These are phyloP conservation scores for Mycena filopes DNA, from an alignment of 768 basidiomycete genomes.

Conservation along the genomic window DNA sequence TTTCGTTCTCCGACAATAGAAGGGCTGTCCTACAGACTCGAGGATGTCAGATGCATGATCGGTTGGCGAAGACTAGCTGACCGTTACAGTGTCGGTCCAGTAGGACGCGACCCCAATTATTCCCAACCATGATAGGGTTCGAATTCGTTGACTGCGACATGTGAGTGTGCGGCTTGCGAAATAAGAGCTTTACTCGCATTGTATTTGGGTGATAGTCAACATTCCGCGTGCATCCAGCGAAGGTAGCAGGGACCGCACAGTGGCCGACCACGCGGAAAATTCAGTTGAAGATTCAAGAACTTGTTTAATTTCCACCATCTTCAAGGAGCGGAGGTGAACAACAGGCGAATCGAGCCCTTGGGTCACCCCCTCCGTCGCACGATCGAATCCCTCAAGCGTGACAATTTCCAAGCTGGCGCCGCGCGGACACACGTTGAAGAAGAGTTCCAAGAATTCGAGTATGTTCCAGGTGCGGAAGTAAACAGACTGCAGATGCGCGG, in stretches of 20 bases:
- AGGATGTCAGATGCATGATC: too few species aligned
- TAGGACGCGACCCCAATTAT: too few species aligned
- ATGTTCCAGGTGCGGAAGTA: neutral
- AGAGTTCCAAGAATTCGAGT: neutral
- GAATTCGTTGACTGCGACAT: neutral
- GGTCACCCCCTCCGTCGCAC: too few species aligned
- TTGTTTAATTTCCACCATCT: neutral
- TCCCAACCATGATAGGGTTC: neutral
- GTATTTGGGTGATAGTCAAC: neutral
- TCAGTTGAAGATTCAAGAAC: too few species aligned
- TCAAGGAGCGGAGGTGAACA: neutral
- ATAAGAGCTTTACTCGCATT: neutral
- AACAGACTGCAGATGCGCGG: conserved; percentile 7
- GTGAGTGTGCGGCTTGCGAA: neutral
- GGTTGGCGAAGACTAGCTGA: too few species aligned
- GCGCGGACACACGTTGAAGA: neutral
- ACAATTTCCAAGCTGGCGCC: neutral
- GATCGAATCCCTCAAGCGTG: neutral
- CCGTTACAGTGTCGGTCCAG: too few species aligned
- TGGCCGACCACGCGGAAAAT: neutral
- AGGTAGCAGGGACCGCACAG: neutral
- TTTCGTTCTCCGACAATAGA: too few species aligned
- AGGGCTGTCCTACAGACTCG: too few species aligned
- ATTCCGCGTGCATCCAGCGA: neutral
- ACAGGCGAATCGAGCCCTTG: neutral